These are phyloP conservation scores for Ganoderma resinaceum DNA, from an alignment of 1,284 basidiomycete species.

Conservation along the genomic window DNA sequence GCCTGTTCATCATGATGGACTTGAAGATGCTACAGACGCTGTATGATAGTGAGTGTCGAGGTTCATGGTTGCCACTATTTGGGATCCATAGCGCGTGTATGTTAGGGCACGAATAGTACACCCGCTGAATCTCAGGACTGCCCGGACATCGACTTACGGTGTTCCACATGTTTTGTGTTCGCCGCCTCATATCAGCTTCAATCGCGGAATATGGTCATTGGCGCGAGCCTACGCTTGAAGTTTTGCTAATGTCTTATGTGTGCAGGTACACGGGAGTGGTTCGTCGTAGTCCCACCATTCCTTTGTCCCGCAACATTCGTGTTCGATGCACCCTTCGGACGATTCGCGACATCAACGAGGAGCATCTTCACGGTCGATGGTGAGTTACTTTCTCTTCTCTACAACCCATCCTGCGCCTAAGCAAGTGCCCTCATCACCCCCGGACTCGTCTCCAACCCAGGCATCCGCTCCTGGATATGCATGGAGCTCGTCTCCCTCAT, in stretches of 20 bases:
- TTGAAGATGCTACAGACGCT: constrained; percentile 12
- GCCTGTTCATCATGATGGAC: constrained; percentile 3
- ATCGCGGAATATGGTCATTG: too few relatives aligned
- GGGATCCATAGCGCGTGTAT: background rate
- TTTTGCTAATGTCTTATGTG: background rate
- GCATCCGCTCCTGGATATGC: constrained; percentile 75
- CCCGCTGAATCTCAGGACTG: too few relatives aligned
- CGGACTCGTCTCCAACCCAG: constrained; percentile 30
- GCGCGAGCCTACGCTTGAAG: background rate
- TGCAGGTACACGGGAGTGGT: constrained; percentile 43
- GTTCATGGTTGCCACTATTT: background rate
- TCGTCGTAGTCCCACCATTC: constrained; percentile 39
- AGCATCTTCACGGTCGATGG: constrained; percentile 64
- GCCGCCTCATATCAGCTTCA: background rate
- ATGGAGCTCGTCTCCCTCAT: constrained; percentile 88
- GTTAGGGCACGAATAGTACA: background rate
- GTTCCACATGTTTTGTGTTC: background rate
- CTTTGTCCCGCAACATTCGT: constrained; percentile 46
- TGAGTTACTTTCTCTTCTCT: constrained; percentile 30
- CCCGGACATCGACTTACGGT: background rate
- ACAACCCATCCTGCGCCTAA: constrained; percentile 3
- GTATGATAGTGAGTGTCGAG: constrained; percentile 20
- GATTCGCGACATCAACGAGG: constrained; percentile 62
- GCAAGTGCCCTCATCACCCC: background rate
- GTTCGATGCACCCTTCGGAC: constrained; percentile 78